Evolutionary conservation across 2,329 filamentous ascomycete species (phyloP).

Genomic region (Paecilomyces variotii): DNA sequence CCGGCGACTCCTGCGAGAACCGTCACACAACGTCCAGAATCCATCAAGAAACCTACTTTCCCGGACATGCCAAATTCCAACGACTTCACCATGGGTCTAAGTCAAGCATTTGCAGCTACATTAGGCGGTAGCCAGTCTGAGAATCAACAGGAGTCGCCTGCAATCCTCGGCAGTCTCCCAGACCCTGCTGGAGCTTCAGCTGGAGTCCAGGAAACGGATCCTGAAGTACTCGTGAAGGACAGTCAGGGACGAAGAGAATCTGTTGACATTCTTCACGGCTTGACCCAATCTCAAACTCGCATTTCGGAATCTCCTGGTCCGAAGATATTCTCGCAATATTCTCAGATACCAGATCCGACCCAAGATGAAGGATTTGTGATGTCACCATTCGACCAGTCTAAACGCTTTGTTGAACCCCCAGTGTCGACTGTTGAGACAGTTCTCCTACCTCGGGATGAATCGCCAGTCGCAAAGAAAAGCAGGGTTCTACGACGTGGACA

Average conservation of each 20-base stretch:
- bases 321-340: conserved; percentile 51
- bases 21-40: conserved; percentile 18
- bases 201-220: conserved; percentile 52
- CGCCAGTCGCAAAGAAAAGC: conserved; percentile 57
- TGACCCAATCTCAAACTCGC: conserved; percentile 23
- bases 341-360: conserved; percentile 65
- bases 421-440: conserved; percentile 66
- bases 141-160: conserved; percentile 42
- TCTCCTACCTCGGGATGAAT: conserved; percentile 47
- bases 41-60: conserved; percentile 48
- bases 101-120: conserved; percentile 84
- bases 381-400: conserved; percentile 60
- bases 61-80: conserved; percentile 53
- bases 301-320: conserved; percentile 29
- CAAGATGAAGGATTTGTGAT: conserved; percentile 72
- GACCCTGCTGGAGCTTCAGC: conserved; percentile 51
- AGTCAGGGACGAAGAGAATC: conserved; percentile 43
- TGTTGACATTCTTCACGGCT: conserved; percentile 37
- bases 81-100: conserved; percentile 56
- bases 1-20: conserved; percentile 24
- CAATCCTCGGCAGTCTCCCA: conserved; percentile 44
- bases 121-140: conserved; percentile 57
- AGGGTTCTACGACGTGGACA: conserved; percentile 43
- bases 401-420: conserved; percentile 56
- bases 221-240: conserved; percentile 53